These are phyloP conservation scores for Nitzschia sp. DNA, from an alignment of 108 stramenopile genomes.

Conservation along the genomic window DNA sequence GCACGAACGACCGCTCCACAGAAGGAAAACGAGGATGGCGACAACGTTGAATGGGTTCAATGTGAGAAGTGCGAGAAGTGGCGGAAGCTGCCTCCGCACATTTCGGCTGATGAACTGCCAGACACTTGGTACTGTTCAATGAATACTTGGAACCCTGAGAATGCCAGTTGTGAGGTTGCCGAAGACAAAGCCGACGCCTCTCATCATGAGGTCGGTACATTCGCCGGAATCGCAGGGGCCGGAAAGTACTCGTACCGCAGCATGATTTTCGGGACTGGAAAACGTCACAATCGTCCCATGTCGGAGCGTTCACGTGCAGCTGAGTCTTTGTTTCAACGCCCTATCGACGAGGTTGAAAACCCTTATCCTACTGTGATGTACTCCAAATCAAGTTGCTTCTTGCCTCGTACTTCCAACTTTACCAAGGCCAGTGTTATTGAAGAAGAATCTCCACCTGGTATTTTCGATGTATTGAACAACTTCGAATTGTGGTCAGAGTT, in stretches of 20 bases:
- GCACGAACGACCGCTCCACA: slow-evolving; percentile 23
- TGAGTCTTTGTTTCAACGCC: slow-evolving; percentile 68
- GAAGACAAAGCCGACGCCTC: slow-evolving; percentile 75
- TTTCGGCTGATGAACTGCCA: slow-evolving; percentile 68
- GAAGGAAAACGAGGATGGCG: slow-evolving; percentile 40
- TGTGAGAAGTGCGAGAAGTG: slow-evolving; percentile 87
- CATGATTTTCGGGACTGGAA: slow-evolving; percentile 75
- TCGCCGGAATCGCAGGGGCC: slow-evolving; percentile 22
- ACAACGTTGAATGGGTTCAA: slow-evolving; percentile 85
- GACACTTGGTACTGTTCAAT: slow-evolving; percentile 81
- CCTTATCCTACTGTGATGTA: slow-evolving; percentile 71
- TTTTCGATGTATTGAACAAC: slow-evolving; percentile 65
- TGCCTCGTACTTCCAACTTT: slow-evolving; percentile 45
- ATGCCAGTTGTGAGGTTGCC: slow-evolving; percentile 68
- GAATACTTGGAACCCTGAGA: slow-evolving; percentile 79
- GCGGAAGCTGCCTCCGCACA: slow-evolving; percentile 73
- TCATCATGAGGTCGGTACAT: slow-evolving; percentile 42
- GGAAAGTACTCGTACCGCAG: slow-evolving; percentile 77
- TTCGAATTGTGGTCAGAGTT: slow-evolving; percentile 69
- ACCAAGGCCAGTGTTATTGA: slow-evolving; percentile 44
- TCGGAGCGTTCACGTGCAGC: slow-evolving; percentile 78
- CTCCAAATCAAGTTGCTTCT: slow-evolving; percentile 71
- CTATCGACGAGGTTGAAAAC: slow-evolving; percentile 45
- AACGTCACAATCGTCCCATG: slow-evolving; percentile 64
- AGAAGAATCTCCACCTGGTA: slow-evolving; percentile 43